Conservation (phyloP, 2,329 filamentous ascomycete species). For the Canariomyces notabilis region DNA sequence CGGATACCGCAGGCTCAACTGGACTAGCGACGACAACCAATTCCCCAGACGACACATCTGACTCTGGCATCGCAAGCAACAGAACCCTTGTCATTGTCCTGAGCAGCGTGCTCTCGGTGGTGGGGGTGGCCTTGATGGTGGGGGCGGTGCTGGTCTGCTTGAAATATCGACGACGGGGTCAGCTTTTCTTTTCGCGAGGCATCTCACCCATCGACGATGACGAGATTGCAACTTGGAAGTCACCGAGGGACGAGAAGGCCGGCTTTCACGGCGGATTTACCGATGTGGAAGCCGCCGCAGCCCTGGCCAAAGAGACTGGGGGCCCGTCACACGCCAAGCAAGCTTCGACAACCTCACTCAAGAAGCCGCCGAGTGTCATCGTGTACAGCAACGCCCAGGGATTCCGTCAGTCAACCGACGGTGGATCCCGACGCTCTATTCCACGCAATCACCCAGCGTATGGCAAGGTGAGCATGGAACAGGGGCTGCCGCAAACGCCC, state of each 20-base stretch:
- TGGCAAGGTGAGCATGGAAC: conserved; percentile 31
- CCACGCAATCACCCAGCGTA: conserved; percentile 12
- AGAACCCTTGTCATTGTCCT: conserved; percentile 47
- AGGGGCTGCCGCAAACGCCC: conserved; percentile 41
- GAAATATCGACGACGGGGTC: conserved; percentile 34
- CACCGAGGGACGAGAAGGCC: conserved; percentile 24
- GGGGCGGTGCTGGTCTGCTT: conserved; percentile 35
- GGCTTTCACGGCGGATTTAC: conserved; percentile 15
- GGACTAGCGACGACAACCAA: conserved; percentile 11
- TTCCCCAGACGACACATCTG: conserved; percentile 3
- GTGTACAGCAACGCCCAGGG: conserved; percentile 39
- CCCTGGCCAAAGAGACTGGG: conserved; percentile 28
- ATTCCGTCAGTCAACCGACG: conserved; percentile 28
- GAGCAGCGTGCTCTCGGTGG: conserved; percentile 44
- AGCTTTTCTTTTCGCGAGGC: conserved; percentile 47
- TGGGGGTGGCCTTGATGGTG: conserved; percentile 38
- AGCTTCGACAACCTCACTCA: conserved; percentile 32
- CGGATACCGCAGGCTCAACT: conserved; percentile 11
- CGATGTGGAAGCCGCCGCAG: conserved; percentile 18
- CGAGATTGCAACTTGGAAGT: conserved; percentile 61
- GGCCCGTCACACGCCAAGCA: conserved; percentile 32
- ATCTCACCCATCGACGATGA: conserved; percentile 60
- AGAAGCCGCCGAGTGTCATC: conserved; percentile 50
- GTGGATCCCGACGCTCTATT: conserved; percentile 22
- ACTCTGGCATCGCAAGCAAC: conserved; percentile 26